A percentile compares a stretch with the other conserved stretches of the same genome.
These are phyloP conservation scores for Acrocalymma vagum DNA, from an alignment of 2,329 filamentous ascomycete species.

Conservation along the genomic window DNA sequence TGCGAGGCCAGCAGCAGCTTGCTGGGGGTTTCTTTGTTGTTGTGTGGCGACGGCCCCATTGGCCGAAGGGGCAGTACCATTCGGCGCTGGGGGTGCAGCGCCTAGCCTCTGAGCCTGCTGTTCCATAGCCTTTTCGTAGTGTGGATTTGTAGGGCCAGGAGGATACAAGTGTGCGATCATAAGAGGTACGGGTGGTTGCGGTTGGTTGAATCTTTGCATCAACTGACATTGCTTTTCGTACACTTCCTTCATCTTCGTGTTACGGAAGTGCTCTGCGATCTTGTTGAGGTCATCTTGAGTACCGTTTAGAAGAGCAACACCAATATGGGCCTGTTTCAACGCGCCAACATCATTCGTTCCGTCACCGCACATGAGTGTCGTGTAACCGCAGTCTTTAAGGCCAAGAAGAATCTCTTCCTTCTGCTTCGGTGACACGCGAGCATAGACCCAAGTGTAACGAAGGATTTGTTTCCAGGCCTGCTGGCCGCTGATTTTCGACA, in stretches of 20 bases:
- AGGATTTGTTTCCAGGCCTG: constrained; percentile 79
- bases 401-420: constrained; percentile 99
- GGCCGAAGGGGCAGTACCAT: constrained; percentile 37
- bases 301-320: constrained; percentile 94
- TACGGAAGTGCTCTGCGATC: constrained; percentile 92
- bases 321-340: constrained; percentile 96
- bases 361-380: constrained; percentile 97
- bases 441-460: constrained; percentile 95
- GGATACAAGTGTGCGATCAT: constrained; percentile 95
- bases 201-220: constrained; percentile 96
- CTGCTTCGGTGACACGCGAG: constrained; percentile 96
- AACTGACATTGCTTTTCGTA: constrained; percentile 95
- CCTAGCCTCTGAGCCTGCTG: constrained; percentile 84
- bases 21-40: constrained; percentile 61
- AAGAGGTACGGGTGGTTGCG: constrained; percentile 87
- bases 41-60: constrained; percentile 32
- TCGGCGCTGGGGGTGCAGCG: constrained; percentile 61
- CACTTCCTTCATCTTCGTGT: constrained; percentile 97
- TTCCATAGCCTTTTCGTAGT: constrained; percentile 91
- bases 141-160: constrained; percentile 88
- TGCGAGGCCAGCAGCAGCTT: constrained; percentile 77
- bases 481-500: constrained; percentile 87
- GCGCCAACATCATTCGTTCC: constrained; percentile 98
- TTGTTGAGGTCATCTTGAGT: constrained; percentile 88
- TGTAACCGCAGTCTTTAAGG: constrained; percentile 95